Conservation (phyloP, 371 early-diverging fungal genomes). For the Saksenaea vasiformis region DNA sequence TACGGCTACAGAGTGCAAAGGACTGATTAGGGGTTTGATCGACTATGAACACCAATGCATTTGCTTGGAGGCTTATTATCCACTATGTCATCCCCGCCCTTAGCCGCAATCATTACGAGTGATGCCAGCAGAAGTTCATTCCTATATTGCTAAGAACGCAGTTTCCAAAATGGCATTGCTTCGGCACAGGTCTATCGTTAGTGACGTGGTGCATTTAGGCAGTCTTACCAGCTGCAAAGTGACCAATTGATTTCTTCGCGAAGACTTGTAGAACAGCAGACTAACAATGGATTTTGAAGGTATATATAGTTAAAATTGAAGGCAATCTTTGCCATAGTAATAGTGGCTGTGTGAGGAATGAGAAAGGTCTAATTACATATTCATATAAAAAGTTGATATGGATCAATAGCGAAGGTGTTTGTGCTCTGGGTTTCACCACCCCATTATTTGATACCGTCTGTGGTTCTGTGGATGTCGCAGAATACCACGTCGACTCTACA, state of each 20-base stretch:
- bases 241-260: background rate
- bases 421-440: background rate
- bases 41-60: too few relatives aligned
- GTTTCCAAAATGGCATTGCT: background rate
- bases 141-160: too few relatives aligned
- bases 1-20: too few relatives aligned
- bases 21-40: too few relatives aligned
- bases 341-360: too few relatives aligned
- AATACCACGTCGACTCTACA: conserved; percentile 5
- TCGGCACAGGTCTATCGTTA: background rate
- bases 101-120: too few relatives aligned
- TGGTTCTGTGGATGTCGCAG: background rate
- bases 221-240: background rate
- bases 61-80: too few relatives aligned
- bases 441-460: background rate
- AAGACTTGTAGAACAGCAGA: background rate
- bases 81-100: too few relatives aligned
- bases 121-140: too few relatives aligned
- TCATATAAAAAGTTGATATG: background rate
- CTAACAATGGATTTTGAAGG: too few relatives aligned
- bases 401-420: background rate
- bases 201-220: background rate
- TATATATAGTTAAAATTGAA: background rate
- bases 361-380: background rate
- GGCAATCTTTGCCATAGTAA: too few relatives aligned